Base-by-base conservation (phyloP, 768 basidiomycete species). In the Rhizopogon sp. region DNA sequence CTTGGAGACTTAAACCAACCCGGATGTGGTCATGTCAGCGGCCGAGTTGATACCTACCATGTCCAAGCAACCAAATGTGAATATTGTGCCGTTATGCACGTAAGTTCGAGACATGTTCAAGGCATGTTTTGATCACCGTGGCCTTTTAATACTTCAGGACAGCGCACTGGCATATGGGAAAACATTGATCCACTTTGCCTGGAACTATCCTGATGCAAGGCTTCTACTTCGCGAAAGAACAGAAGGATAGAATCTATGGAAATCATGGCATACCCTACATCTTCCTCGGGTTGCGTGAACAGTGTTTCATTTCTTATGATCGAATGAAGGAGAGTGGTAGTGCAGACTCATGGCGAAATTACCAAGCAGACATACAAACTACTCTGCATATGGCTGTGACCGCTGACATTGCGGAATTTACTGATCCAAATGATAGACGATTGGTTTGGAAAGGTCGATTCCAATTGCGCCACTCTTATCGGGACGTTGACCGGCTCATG, bases 1-100 rank as follows among this genome's bases (percentile, higher is more conserved):
- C 11, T 44, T 62, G 8, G 44, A 62, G 28, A 58, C 49, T 28
- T 62, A 56, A 5, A 58, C 43, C 8, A 59, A 61, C 35, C 46
- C 56, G 7, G 56, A 58, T 11, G 40, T 55, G 37, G 7, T 43
- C 29, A 17, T 40, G 8, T 33, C 41, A 3, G 59, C 33, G 7
- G 22, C 47, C 2, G 22, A 39, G 7, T 16, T 62, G 29, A 53
- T 62, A 13, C 17, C 50, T 13, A 40, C 44, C 5, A 22, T 57
- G 29, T 5, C 25, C 31, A 33, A 33, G 31, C 31, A 33, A 7
- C 31, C 31, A 33, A 10, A 9, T 33, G 13, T 13, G 35, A 37
- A 37, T 3, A 37, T 37, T 13, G 4, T 37, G 25, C 2, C 28
- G 2, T 17, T 46, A n/a, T 6, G 31, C n/a, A 1, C 16, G 2